phyloP scores from a whole-genome alignment of 1,284 basidiomycete species.

The Tylopilus sp. region DNA sequence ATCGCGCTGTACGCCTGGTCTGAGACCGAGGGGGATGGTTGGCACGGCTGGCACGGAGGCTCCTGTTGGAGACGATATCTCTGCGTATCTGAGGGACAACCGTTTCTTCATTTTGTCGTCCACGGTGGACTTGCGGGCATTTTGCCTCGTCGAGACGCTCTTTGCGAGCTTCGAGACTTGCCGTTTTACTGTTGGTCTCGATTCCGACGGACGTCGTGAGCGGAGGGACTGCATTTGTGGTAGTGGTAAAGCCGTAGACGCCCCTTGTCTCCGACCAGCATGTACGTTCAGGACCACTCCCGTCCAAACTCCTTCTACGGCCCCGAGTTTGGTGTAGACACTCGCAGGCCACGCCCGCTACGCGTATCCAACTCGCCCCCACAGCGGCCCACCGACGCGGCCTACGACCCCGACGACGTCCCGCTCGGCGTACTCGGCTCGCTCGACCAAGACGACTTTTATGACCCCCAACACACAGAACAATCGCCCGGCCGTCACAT shows the following conservation, averaged over 20 bases:
- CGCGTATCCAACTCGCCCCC: slow-evolving; percentile 24
- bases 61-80: slow-evolving; percentile 65
- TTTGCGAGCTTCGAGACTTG: slow-evolving; percentile 42
- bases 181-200: slow-evolving; percentile 35
- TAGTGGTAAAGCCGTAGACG: slow-evolving; percentile 12
- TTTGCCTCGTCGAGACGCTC: slow-evolving; percentile 27
- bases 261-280: slow-evolving; percentile 24
- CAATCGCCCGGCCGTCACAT: slow-evolving; percentile 22
- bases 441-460: slow-evolving; percentile 37
- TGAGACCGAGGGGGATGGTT: slow-evolving; percentile 47
- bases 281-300: slow-evolving; percentile 31
- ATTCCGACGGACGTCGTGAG: slow-evolving; percentile 51
- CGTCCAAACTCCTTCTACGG: slow-evolving; percentile 37
- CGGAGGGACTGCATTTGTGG: slow-evolving; percentile 59
- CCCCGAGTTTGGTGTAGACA: slow-evolving; percentile 28
- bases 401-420: slow-evolving; percentile 34
- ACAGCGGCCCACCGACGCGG: slow-evolving; percentile 32
- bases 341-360: slow-evolving; percentile 19
- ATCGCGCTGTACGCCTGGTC: slow-evolving; percentile 33
- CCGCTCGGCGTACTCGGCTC: slow-evolving; percentile 28
- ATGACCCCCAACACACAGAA: slow-evolving; percentile 27
- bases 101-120: slow-evolving; percentile 94
- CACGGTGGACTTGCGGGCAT: slow-evolving; percentile 66
- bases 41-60: slow-evolving; percentile 54
- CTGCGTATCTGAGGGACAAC: slow-evolving; percentile 87